Evolutionary conservation across 257 asterid genomes (phyloP).

Genomic region (Penstemon eatonii): DNA sequence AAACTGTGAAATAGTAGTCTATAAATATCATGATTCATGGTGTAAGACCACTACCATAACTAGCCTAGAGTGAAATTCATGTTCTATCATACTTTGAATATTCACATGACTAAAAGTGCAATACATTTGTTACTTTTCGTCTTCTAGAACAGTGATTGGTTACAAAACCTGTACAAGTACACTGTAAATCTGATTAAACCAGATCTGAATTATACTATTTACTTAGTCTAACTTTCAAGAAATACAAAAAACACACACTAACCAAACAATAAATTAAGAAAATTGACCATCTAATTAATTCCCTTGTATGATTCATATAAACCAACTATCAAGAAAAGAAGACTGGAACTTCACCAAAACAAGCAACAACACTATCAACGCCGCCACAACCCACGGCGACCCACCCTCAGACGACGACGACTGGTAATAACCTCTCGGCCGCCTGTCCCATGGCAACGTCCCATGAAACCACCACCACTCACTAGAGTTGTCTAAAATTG

Average conservation of each 20-base stretch:
- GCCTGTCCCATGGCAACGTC: conserved; percentile 50
- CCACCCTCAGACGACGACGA: conserved; percentile 46
- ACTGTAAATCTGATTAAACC: no score
- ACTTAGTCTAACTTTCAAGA: no score
- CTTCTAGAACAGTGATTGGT: no score
- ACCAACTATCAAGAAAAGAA: conserved; percentile 76
- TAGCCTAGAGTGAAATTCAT: not conserved
- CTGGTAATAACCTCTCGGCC: conserved; percentile 31
- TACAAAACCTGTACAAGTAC: no score
- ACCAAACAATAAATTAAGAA: no score
- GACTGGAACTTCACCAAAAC: conserved; percentile 73
- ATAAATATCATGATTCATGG: not conserved
- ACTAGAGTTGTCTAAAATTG: conserved; percentile 41
- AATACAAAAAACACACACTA: no score
- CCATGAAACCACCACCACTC: conserved; percentile 37
- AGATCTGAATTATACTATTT: no score
- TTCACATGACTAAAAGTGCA: no score
- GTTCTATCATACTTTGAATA: no score
- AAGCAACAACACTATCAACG: conserved; percentile 65
- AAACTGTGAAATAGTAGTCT: no score
- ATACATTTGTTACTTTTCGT: no score
- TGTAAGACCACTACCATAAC: not conserved
- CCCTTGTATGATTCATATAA: conserved; percentile 25
- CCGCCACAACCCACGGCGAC: conserved; percentile 92
- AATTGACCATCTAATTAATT: not conserved